Evolutionary conservation across 352 stramenopile species (phyloP), one percentile per base, ranked within the genome.

Genomic region (Hyaloperonospora arabidopsidis): DNA sequence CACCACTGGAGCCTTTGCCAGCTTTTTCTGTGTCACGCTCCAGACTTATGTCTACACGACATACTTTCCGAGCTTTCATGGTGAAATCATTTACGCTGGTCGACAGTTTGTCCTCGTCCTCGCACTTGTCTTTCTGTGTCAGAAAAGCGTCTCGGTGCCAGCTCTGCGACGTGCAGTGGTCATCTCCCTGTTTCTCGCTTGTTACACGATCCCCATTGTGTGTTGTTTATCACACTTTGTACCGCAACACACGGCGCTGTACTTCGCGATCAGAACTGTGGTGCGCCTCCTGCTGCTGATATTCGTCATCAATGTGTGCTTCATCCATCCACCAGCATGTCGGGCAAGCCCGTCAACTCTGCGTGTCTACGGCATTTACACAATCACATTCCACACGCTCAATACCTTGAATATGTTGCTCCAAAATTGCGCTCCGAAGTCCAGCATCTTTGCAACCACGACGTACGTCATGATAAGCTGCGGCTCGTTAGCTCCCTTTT

Each of bases 91-190:
- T 44, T 86, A 81, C 45, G 39, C 50, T 1, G 71, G 73, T 13
- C 57, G 72, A 23, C 71, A 85, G 50, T 85, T 87, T 45, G 59
- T 81, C 19, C 78, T 86, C 29, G 47, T 85, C 19, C 60, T 78
- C 7, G 61, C 73, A 2, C 54, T 79, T 1, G 51, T 84, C 3
- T 82, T 75, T 35, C 53, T 87, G 13, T 65, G 73, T 5, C 77
- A 84, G 54, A 86, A 87, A 64, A 87, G 74, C 39, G 67, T 87
- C 11, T 84, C 77, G 2, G 41, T 77, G 3, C 74, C 71, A 21
- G 75, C 77, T 14, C 50, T 86, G 43, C 54, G 63, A 2, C 70
- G 77, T 1, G 70, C 70, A 1, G 54, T 77, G 0, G 21, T 52
- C 29, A 73, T 74, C 23, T 58, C 73, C 3, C 12, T 84, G 8